phyloP scores from a whole-genome alignment of 345 rosid species.

The Ceriops decandra region DNA sequence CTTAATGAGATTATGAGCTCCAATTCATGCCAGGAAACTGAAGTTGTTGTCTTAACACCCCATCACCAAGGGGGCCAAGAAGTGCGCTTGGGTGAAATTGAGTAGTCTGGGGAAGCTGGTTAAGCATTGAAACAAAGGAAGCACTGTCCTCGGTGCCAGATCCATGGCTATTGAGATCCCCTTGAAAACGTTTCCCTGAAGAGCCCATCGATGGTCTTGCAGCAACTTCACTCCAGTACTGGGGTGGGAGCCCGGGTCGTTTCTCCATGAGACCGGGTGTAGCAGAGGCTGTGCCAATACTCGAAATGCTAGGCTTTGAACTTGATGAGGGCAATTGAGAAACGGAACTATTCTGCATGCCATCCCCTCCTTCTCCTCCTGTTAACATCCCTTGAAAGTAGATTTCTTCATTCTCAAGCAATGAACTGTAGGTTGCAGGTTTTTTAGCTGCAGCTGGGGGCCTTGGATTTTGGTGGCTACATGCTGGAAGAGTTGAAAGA shows the following conservation, averaged over 20 bases:
- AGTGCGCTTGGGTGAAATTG: constrained; percentile 43
- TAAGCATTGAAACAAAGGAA: constrained; percentile 59
- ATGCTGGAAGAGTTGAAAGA: constrained; percentile 20
- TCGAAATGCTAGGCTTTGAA: constrained; percentile 21
- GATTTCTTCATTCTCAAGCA: constrained; percentile 50
- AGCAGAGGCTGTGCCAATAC: constrained; percentile 5
- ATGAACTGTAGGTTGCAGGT: constrained; percentile 28
- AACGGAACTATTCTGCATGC: constrained; percentile 19
- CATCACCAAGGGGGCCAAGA: constrained; percentile 42
- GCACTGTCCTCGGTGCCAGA: constrained; percentile 31
- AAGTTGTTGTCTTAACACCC: constrained; percentile 54
- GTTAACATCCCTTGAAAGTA: constrained; percentile 52
- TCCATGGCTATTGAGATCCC: constrained; percentile 38
- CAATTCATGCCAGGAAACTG: constrained; percentile 49
- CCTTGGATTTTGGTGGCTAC: constrained; percentile 12
- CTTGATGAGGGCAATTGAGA: constrained; percentile 24
- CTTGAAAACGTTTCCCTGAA: constrained; percentile 48
- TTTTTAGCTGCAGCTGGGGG: constrained; percentile 3
- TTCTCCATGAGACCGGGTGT: not conserved
- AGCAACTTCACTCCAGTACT: constrained; percentile 35
- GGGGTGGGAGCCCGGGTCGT: constrained; percentile 16
- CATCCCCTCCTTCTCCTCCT: constrained; percentile 14
- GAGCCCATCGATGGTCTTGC: constrained; percentile 22
- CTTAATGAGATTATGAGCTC: constrained; percentile 16
- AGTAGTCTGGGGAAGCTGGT: constrained; percentile 51